Evolutionary conservation across 2,329 filamentous ascomycete genomes (phyloP).

Genomic region (Paecilomyces variotii): DNA sequence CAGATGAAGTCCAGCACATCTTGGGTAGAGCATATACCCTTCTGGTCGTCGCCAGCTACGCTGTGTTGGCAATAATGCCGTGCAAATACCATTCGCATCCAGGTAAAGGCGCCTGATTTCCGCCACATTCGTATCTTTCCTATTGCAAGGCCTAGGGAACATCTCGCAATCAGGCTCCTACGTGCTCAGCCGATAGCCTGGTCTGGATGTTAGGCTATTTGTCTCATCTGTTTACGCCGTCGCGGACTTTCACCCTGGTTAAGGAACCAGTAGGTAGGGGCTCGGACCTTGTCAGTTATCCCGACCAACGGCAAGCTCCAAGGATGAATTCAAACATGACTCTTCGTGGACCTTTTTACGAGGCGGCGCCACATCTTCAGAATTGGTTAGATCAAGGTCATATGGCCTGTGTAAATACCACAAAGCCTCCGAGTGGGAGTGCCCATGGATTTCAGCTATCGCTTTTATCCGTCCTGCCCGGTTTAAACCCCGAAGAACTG

Average conservation of each 20-base stretch:
- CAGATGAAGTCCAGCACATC: slow-evolving; percentile 10
- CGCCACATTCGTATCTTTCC: not conserved
- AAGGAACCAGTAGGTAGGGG: not conserved
- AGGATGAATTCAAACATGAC: not conserved
- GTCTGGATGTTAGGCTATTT: not conserved
- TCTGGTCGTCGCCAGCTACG: not conserved
- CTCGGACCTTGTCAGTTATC: not conserved
- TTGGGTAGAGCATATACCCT: not conserved
- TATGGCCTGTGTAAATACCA: not conserved
- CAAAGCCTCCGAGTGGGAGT: not conserved
- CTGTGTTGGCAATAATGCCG: not conserved
- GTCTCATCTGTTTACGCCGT: not conserved
- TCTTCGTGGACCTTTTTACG: not conserved
- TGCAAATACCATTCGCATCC: not conserved
- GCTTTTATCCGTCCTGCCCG: not conserved
- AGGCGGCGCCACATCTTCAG: not conserved
- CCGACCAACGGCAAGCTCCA: not conserved
- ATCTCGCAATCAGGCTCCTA: not conserved
- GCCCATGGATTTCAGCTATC: not conserved
- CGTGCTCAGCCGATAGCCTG: not conserved
- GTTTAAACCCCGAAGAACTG: not conserved
- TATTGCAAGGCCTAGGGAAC: too few species aligned
- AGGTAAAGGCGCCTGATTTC: not conserved
- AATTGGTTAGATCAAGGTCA: not conserved
- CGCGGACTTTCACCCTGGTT: not conserved